Base-by-base conservation (phyloP, 2,329 filamentous ascomycete genomes). In the Passalora sequoiae region DNA sequence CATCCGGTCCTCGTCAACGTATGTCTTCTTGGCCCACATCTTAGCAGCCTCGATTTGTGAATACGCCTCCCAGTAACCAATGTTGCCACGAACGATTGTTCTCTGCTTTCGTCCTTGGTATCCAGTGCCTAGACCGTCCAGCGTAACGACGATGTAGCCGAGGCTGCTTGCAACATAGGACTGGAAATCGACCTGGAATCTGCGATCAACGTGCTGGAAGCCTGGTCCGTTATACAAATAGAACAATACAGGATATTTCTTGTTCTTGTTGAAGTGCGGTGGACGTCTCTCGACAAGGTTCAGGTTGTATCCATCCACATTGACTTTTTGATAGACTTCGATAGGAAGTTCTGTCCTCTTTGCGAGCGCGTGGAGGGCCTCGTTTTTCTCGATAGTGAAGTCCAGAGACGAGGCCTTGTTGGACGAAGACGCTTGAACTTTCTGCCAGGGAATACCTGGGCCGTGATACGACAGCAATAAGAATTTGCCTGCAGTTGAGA, bases 11-110 rank as follows among this genome's bases (percentile, higher is more conserved):
- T 77, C 72, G 63, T 98, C 94, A 10, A 96, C 83, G 64, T 98
- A 97, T 10, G 76, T 67, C 62, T 88, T 91, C 27, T 72, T 70
- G 0, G 84, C 83, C 82, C 88, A 97, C 53, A 84, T 79, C 66
- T 89, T 85, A 3, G 86, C 92, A 1, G 89, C 85, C 19, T 83
- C 85, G 54, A 98, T 97, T 65, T 98, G 92, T 65, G 97, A 92
- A 28, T 80, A 74, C 0, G 91, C 80, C 70, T 98, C 92, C 61
- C 82, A 87, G 57, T 85, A 72, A 13, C 92, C 92, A 22, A 98
- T 77, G 52, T 94, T 83, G 40, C 84, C 86, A 46, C 91, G 83
- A 44, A 95, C 79, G 41, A 86, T 76, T 43, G 88, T 88, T 38
- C 92, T 84, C 44, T 87, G 81, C 64, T 84, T 78, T 57, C 94